Evolutionary conservation across 371 early-diverging fungal genomes (phyloP), one percentile per base, ranked within the genome.

Genomic region (Apophysomyces variabilis): DNA sequence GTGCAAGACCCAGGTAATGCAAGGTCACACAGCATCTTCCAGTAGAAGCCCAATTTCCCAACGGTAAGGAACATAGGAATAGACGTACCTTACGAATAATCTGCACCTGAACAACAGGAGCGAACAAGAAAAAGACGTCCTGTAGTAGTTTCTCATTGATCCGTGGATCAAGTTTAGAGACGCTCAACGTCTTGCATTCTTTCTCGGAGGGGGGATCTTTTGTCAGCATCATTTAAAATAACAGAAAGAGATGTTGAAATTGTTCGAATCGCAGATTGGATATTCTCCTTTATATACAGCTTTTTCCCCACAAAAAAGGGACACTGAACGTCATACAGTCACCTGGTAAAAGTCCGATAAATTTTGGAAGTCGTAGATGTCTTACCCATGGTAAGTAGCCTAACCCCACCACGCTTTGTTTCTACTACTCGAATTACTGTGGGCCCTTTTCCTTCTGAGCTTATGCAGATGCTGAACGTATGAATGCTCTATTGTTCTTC

Each of bases 121-220:
- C 87, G 11, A 81, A 74, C 0, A 82, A 57, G 7, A 81, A 64
- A 71, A 93, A 93, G 46, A 92, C 77, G 58, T 90, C 88, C 37
- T 73, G 74, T 58, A 93, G 81, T 64, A 83, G 70, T 9, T 70
- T 69, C 63, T 92, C 92, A 41, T 86, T 89, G 58, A 90, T 88
- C 37, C 83, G 80, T 44, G 86, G 86, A 77, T 92, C 92, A 60
- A 93, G 79, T 69, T 91, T 93, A 38, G 92, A 92, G n/a, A 91
- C 90, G 62, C 92, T 92, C n/a, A 90, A 78, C 38, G 82, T 85
- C 75, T 76, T 85, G 58, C 80, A 74, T 62, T 71, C 82, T 68
- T 82, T 77, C 64, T 86, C 76, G 66, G 61, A 60, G 58, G 63
- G 36, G 21, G 21, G 32, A n/a, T 21, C 6, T 3, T 16, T 50